Evolutionary conservation across 1,284 basidiomycete genomes (phyloP).

Genomic region (Sphaerobolus stellatus): DNA sequence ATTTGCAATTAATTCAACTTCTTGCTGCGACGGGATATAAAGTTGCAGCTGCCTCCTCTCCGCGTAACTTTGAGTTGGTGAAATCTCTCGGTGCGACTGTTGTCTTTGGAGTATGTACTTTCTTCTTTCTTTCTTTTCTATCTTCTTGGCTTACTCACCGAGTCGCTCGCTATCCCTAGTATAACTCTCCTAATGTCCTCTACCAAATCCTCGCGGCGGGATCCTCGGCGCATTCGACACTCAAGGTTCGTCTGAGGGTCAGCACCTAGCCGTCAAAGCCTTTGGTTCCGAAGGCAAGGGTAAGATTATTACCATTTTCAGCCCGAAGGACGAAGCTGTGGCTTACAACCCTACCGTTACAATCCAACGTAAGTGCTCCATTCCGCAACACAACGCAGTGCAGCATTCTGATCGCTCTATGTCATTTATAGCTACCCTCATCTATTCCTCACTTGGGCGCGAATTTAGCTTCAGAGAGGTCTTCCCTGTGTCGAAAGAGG

Average conservation of each 20-base stretch:
- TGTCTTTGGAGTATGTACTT: slow-evolving; percentile 30
- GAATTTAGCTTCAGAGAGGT: slow-evolving; percentile 17
- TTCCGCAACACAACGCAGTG: background rate
- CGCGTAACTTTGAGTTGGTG: slow-evolving; percentile 38
- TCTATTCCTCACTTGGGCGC: slow-evolving; percentile 19
- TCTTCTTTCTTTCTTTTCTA: background rate
- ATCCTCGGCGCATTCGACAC: slow-evolving; percentile 23
- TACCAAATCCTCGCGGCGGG: slow-evolving; percentile 24
- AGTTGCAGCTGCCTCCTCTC: slow-evolving; percentile 41
- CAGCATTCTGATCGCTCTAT: background rate
- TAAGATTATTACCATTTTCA: background rate
- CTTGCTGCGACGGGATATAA: slow-evolving; percentile 40
- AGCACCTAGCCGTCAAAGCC: background rate
- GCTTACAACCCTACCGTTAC: background rate
- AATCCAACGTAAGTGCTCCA: background rate
- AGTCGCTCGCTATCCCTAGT: slow-evolving; percentile 8
- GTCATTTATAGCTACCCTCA: slow-evolving; percentile 17
- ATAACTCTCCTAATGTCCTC: slow-evolving; percentile 24
- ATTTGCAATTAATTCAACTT: slow-evolving; percentile 45
- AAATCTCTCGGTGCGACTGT: slow-evolving; percentile 41
- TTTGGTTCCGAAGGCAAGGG: background rate
- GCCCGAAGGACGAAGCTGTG: background rate
- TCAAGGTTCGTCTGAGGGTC: background rate
- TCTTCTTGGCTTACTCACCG: background rate
- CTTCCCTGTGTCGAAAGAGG: slow-evolving; percentile 26